These are phyloP conservation scores for Collybia sordida DNA, from an alignment of 768 basidiomycete genomes.

Conservation along the genomic window DNA sequence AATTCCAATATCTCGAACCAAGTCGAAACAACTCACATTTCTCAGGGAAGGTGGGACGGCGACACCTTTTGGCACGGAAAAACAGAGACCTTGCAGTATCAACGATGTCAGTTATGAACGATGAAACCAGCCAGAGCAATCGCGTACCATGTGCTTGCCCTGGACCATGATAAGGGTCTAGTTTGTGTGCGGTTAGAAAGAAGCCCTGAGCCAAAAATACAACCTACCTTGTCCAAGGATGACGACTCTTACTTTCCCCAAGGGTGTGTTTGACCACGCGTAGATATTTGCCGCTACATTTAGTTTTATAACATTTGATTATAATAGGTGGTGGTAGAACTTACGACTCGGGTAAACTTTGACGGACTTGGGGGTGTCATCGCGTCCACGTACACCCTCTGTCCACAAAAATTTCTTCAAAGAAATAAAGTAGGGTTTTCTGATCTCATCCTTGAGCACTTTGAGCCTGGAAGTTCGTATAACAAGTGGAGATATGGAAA, in stretches of 20 bases:
- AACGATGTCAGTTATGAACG: constrained; percentile 9
- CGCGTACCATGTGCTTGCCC: constrained; percentile 82
- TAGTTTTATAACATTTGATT: constrained; percentile 3
- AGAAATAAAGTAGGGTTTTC: constrained; percentile 72
- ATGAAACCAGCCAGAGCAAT: not conserved
- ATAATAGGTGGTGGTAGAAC: constrained; percentile 21
- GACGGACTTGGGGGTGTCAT: constrained; percentile 41
- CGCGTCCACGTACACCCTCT: constrained; percentile 56
- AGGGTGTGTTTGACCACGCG: constrained; percentile 86
- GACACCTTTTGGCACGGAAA: constrained; percentile 85
- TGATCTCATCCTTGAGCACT: constrained; percentile 70
- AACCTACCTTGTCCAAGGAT: constrained; percentile 71
- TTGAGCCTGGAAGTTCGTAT: constrained; percentile 54
- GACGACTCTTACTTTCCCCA: constrained; percentile 83
- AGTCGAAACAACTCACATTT: constrained; percentile 52
- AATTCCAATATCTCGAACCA: not conserved
- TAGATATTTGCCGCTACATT: constrained; percentile 75
- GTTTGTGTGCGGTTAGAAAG: not conserved
- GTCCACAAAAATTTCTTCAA: constrained; percentile 70
- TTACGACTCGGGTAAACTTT: constrained; percentile 81
- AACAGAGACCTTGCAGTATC: constrained; percentile 66
- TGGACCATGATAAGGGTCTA: constrained; percentile 78
- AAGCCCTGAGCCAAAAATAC: constrained; percentile 8
- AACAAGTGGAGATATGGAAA: not conserved
- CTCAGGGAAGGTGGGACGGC: constrained; percentile 76